Conservation (phyloP, 164 flowering plant species). For the Dillenia suffruticosa region DNA sequence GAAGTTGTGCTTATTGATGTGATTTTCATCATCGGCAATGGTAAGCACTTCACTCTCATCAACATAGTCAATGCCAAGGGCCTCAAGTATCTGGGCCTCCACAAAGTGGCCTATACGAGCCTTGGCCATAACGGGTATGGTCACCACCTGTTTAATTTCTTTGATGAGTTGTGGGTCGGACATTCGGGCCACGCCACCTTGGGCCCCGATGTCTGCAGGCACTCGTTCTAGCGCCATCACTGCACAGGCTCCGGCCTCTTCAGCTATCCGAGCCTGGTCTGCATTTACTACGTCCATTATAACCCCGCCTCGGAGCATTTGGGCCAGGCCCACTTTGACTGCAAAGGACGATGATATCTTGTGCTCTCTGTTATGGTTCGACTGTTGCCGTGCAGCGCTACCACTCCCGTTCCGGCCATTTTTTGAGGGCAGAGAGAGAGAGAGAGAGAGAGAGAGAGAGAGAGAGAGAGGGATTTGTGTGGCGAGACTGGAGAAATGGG, state of each 20-base stretch:
- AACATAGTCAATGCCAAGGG: slow-evolving; percentile 26
- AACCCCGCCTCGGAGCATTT: slow-evolving; percentile 42
- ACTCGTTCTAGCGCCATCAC: slow-evolving; percentile 37
- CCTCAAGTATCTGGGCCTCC: slow-evolving; percentile 32
- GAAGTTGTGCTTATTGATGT: slow-evolving; percentile 36
- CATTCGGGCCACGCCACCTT: slow-evolving; percentile 41
- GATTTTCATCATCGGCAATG: slow-evolving; percentile 28
- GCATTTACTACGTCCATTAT: slow-evolving; percentile 40
- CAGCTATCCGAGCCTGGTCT: slow-evolving; percentile 37
- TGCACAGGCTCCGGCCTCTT: slow-evolving; percentile 42
- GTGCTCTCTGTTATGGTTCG: slow-evolving; percentile 27
- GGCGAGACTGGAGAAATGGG: neutral
- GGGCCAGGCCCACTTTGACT: slow-evolving; percentile 34
- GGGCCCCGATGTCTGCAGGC: slow-evolving; percentile 30
- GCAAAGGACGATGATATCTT: slow-evolving; percentile 22
- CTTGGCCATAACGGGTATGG: slow-evolving; percentile 37
- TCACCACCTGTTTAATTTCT: slow-evolving; percentile 30
- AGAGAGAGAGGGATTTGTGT: neutral
- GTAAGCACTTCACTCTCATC: slow-evolving; percentile 33
- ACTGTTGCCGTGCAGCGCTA: slow-evolving; percentile 24
- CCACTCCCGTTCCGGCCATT: slow-evolving; percentile 32
- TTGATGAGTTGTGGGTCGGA: slow-evolving; percentile 33
- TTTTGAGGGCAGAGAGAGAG: neutral
- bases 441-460: neutral
- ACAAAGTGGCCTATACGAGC: slow-evolving; percentile 35